Evolutionary conservation across 208 protist species (phyloP).

Genomic region (Jaenimonas drosophilae): DNA sequence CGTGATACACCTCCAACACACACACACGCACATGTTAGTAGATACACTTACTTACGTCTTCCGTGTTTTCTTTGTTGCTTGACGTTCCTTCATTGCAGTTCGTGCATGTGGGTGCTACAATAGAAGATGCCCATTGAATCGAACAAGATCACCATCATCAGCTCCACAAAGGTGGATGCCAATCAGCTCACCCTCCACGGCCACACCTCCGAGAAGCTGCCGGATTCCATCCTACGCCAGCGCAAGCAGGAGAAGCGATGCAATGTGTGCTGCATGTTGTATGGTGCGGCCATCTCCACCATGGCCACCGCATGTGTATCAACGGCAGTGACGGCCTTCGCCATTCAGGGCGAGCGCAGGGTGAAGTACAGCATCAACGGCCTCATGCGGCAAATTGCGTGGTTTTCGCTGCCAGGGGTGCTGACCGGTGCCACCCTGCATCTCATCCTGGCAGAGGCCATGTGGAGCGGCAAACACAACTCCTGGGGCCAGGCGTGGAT

Average conservation of each 20-base stretch:
- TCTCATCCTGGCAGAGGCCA: constrained; percentile 77
- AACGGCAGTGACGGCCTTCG: constrained; percentile 23
- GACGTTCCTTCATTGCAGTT: not conserved
- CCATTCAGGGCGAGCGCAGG: constrained; percentile 55
- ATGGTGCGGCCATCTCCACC: constrained; percentile 42
- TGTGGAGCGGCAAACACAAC: constrained; percentile 73
- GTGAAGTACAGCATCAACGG: constrained; percentile 78
- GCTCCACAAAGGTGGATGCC: constrained; percentile 53
- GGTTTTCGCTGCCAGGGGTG: constrained; percentile 56
- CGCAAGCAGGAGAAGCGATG: constrained; percentile 35
- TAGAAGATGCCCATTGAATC: no score
- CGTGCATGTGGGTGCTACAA: not conserved
- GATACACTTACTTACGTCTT: constrained; percentile 5
- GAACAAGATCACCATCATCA: constrained; percentile 74
- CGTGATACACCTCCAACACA: no score
- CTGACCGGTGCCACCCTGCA: constrained; percentile 63
- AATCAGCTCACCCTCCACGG: constrained; percentile 34
- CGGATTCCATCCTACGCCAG: constrained; percentile 11
- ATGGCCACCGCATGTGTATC: constrained; percentile 39
- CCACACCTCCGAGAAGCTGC: constrained; percentile 21
- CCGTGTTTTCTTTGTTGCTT: not conserved
- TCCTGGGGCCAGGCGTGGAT: constrained; percentile 83
- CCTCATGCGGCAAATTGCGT: constrained; percentile 53
- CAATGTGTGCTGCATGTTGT: constrained; percentile 64
- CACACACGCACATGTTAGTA: no score